Evolutionary conservation across 345 rosid genomes (phyloP).

Genomic region (Arabis alpina): DNA sequence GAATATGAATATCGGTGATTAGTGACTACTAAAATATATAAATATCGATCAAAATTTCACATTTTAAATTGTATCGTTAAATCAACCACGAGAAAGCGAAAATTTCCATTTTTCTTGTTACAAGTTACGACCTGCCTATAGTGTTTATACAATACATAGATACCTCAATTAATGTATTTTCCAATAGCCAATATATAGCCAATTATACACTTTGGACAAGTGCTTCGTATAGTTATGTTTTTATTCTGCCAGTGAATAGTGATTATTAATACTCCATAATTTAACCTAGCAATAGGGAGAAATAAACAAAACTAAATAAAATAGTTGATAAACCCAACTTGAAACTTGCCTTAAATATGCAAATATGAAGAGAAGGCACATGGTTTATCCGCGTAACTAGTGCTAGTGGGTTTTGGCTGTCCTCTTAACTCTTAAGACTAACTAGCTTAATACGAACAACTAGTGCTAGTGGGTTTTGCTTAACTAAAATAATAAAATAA

Average conservation of each 20-base stretch:
- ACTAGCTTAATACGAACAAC: conserved; percentile 24
- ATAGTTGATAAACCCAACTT: conserved; percentile 18
- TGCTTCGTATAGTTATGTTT: neutral
- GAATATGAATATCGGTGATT: too few species aligned
- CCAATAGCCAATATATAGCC: neutral
- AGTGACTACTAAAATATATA: too few species aligned
- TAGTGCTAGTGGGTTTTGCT: conserved; percentile 34
- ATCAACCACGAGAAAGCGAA: too few species aligned
- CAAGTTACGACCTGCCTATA: neutral
- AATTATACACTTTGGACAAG: conserved; percentile 14
- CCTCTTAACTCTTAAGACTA: conserved; percentile 19
- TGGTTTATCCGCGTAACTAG: conserved; percentile 38
- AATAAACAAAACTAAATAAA: conserved; percentile 5
- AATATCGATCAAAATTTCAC: too few species aligned
- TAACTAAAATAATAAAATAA: conserved; percentile 13
- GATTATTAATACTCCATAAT: conserved; percentile 12
- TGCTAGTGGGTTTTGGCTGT: too few species aligned
- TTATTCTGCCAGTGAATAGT: conserved; percentile 14
- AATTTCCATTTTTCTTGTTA: neutral
- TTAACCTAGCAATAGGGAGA: neutral
- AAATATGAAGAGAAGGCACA: conserved; percentile 26
- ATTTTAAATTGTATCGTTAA: too few species aligned
- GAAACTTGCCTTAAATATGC: conserved; percentile 25
- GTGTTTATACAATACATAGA: neutral
- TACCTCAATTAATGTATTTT: conserved; percentile 2